These are phyloP conservation scores for Sugiyamaella japonica DNA, from an alignment of 1,139 yeast genomes.

Conservation along the genomic window DNA sequence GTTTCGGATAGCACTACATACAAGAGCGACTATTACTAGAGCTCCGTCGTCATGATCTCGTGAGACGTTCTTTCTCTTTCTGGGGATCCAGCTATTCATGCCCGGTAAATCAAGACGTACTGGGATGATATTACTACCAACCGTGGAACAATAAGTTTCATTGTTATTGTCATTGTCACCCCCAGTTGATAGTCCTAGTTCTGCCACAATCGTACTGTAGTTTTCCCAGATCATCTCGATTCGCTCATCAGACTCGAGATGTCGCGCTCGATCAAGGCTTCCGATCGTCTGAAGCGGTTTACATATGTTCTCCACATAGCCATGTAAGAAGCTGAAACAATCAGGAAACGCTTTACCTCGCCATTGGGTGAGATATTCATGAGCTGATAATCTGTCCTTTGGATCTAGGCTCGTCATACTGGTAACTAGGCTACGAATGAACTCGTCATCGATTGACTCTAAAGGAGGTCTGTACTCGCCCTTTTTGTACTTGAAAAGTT, in stretches of 20 bases:
- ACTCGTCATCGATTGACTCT: conserved; percentile 52
- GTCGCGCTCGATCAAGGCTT: conserved; percentile 36
- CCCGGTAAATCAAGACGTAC: conserved; percentile 55
- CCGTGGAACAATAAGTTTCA: conserved; percentile 8
- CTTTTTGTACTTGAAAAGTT: conserved; percentile 76
- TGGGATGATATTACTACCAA: conserved; percentile 34
- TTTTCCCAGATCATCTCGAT: conserved; percentile 58
- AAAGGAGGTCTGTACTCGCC: conserved; percentile 66
- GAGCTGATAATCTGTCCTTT: conserved; percentile 54
- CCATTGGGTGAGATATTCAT: conserved; percentile 53
- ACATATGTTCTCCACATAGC: conserved; percentile 55
- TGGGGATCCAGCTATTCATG: conserved; percentile 35
- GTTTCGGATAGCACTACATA: conserved; percentile 66
- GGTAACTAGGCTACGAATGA: conserved; percentile 54
- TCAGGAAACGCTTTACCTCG: conserved; percentile 60
- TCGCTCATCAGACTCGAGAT: conserved; percentile 56
- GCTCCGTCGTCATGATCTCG: conserved; percentile 49
- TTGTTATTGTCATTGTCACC: conserved; percentile 12
- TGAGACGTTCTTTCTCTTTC: conserved; percentile 30
- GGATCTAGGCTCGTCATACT: conserved; percentile 70
- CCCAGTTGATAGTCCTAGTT: conserved; percentile 44
- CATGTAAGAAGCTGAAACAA: conserved; percentile 71
- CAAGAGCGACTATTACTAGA: conserved; percentile 60
- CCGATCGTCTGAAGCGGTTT: conserved; percentile 30
- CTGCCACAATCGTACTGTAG: conserved; percentile 53